Percentiles rank a stretch among this genome's conserved stretches.
These are phyloP conservation scores for Monilinia aucupariae DNA, from an alignment of 2,329 filamentous ascomycete genomes.

Conservation along the genomic window DNA sequence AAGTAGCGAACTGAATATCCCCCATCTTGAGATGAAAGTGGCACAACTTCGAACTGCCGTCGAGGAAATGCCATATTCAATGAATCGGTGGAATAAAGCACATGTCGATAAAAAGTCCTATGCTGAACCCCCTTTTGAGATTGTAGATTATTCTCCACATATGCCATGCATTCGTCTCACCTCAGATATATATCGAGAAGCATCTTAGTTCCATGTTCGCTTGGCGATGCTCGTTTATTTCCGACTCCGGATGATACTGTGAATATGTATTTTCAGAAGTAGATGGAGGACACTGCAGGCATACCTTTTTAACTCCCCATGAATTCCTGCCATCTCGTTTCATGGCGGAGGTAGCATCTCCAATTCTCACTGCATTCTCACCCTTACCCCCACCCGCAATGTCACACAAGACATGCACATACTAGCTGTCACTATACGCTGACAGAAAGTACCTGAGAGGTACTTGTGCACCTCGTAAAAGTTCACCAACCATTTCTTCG, in stretches of 20 bases:
- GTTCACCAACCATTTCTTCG: neutral
- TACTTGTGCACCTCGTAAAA: neutral
- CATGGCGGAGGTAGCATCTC: neutral
- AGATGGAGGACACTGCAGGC: neutral
- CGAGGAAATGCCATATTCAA: neutral
- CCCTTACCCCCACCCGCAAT: neutral
- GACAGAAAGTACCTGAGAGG: too few relatives aligned
- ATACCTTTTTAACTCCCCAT: neutral
- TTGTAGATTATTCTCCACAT: neutral
- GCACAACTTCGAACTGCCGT: too few relatives aligned
- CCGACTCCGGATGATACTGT: neutral
- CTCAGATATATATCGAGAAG: neutral
- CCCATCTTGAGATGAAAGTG: neutral
- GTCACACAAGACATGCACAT: too few relatives aligned
- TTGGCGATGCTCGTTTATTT: neutral
- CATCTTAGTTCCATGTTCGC: too few relatives aligned
- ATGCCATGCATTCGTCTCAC: neutral
- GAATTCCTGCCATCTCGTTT: too few relatives aligned
- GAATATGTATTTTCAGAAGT: neutral
- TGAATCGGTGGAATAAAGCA: neutral
- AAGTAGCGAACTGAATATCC: too few relatives aligned
- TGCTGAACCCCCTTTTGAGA: neutral
- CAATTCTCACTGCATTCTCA: neutral
- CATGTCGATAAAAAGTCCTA: neutral
- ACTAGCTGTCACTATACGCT: neutral